phyloP scores from a whole-genome alignment of 1,284 basidiomycete species.

The Leccinum pachyderme region DNA sequence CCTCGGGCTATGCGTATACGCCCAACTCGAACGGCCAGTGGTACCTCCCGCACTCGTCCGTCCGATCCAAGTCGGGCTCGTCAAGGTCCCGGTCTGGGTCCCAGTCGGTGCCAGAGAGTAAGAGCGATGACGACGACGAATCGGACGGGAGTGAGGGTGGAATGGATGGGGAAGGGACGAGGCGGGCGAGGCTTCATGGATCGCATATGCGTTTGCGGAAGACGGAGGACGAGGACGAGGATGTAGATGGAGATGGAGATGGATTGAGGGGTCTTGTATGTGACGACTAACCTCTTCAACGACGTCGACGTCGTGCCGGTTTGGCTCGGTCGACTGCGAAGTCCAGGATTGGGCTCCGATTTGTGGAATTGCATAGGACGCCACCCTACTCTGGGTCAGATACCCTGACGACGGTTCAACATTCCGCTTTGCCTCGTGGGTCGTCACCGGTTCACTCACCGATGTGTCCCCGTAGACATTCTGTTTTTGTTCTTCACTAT shows the following conservation, averaged over 20 bases:
- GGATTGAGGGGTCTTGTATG: constrained; percentile 12
- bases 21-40: constrained; percentile 38
- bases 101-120: constrained; percentile 38
- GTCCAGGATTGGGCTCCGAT: not conserved
- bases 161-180: not conserved
- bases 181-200: not conserved
- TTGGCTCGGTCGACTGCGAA: not conserved
- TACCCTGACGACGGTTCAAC: not conserved
- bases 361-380: not conserved
- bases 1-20: constrained; percentile 1
- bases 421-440: not conserved
- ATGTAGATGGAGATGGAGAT: constrained; percentile 63
- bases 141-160: not conserved
- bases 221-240: constrained; percentile 32
- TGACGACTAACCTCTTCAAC: not conserved
- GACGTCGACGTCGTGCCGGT: not conserved
- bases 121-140: constrained; percentile 35
- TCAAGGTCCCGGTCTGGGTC: constrained; percentile 36
- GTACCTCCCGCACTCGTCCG: constrained; percentile 51
- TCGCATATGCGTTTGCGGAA: constrained; percentile 17
- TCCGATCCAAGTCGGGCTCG: constrained; percentile 41
- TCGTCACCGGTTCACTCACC: not conserved
- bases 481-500: not conserved
- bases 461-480: not conserved
- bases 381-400: not conserved